Conservation (phyloP, 129 eudicot genomes). For the Arctium minus region DNA sequence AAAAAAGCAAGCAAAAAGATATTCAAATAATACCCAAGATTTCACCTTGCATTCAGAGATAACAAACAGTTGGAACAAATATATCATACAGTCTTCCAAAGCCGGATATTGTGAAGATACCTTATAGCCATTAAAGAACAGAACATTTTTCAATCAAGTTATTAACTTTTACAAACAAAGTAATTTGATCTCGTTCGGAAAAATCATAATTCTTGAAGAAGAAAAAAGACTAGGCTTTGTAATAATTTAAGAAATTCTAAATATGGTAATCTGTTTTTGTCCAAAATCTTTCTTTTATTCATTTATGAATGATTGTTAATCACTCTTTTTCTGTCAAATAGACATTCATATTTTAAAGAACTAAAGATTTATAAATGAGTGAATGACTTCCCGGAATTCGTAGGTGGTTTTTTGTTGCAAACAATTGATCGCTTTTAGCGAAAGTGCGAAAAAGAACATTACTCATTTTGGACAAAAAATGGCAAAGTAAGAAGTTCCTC, state of each 20-base stretch:
- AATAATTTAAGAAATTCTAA: neutral
- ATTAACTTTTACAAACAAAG: neutral
- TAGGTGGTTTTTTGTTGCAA: neutral
- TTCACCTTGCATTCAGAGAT: neutral
- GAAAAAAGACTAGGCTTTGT: neutral
- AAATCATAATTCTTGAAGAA: neutral
- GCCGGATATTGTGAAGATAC: neutral
- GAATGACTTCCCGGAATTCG: neutral
- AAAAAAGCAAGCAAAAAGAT: neutral
- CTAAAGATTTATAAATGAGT: neutral
- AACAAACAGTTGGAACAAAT: neutral
- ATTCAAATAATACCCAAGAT: neutral
- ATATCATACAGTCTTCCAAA: constrained; percentile 4
- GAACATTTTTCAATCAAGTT: neutral
- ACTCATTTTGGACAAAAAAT: neutral
- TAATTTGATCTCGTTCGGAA: neutral
- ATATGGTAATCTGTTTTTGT: neutral
- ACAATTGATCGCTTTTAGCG: neutral
- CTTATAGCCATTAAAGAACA: neutral
- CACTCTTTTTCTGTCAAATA: neutral
- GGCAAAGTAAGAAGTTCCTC: neutral
- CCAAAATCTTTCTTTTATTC: neutral
- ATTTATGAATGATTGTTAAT: neutral
- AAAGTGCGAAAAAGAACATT: neutral
- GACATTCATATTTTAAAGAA: neutral